Evolutionary conservation across 1,284 basidiomycete species (phyloP), one percentile per base, ranked within the genome.

Genomic region (Xerocomus amazonicus): DNA sequence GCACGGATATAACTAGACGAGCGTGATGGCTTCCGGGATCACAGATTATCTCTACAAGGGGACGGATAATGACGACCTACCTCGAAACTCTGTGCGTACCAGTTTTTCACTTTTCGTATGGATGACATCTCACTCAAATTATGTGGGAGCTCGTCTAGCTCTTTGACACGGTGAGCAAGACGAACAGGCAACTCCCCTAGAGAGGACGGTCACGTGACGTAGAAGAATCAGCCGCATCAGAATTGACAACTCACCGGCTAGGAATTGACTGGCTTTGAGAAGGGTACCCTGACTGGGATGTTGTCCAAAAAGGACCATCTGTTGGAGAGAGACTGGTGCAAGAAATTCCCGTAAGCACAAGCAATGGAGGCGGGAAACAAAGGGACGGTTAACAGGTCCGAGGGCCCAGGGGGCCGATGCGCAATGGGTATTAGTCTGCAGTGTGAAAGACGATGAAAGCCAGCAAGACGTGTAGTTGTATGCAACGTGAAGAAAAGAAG

Each of bases 11-110:
- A 23, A 23, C 19, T 23, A 23, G 19, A 23, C 19, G 19, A 4
- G 19, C 3, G 19, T 23, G 19, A 23, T 23, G 19, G 19, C 4
- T 23, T 23, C 19, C 19, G 4, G 4, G 19, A 23, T 23, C 4
- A 23, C 19, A 31, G 29, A 31, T 9, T 12, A 8, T 31, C 29
- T 31, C 29, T 31, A 12, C 12, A 12, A 12, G 33, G 14, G 13
- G 10, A 34, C 33, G 6, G 31, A 23, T 23, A 4, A 31, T 27
- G 32, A 73, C 81, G 54, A 54, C 62, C 19, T 48, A 94, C 94
- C 78, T 98, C 91, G 64, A 99, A 99, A 14, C 92, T 95, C 74
- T 99, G 92, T 0, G 95, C 96, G 67, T 99, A 99, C 96, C 96
- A 99, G 65, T 97, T 87, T 75, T 96, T 96, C 57, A 99, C 96